phyloP scores from a whole-genome alignment of 768 basidiomycete genomes.

The Postia placenta region DNA sequence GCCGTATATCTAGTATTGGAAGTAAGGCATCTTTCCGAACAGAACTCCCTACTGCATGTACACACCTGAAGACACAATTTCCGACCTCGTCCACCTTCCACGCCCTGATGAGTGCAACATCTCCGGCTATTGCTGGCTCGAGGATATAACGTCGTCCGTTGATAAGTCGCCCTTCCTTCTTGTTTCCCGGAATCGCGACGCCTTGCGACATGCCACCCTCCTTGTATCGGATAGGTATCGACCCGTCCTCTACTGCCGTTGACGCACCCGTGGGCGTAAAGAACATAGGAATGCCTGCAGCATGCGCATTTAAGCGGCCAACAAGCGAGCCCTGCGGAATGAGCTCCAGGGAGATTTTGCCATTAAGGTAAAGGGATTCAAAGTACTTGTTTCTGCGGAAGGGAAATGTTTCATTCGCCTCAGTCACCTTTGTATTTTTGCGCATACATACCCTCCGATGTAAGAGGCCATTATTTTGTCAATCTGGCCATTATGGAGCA shows the following conservation, averaged over 20 bases:
- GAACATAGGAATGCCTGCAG: conserved; percentile 91
- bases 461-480: conserved; percentile 85
- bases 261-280: conserved; percentile 87
- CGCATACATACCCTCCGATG: conserved; percentile 63
- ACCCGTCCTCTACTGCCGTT: conserved; percentile 76
- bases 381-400: conserved; percentile 76
- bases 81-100: conserved; percentile 93
- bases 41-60: conserved; percentile 32
- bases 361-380: conserved; percentile 73
- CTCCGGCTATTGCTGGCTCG: conserved; percentile 74
- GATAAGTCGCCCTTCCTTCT: conserved; percentile 73
- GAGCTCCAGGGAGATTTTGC: conserved; percentile 78
- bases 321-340: conserved; percentile 90
- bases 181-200: conserved; percentile 64
- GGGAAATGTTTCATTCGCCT: background rate
- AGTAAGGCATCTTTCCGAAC: background rate
- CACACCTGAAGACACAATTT: conserved; percentile 90
- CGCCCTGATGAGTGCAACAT: conserved; percentile 81
- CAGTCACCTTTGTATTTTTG: background rate
- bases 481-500: conserved; percentile 71
- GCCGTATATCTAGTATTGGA: conserved; percentile 58
- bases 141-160: conserved; percentile 76
- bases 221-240: conserved; percentile 75
- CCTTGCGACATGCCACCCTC: conserved; percentile 67
- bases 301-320: conserved; percentile 83